Evolutionary conservation across 192 early-diverging fungal species (phyloP).

Genomic region (Haplosporangium gracile): DNA sequence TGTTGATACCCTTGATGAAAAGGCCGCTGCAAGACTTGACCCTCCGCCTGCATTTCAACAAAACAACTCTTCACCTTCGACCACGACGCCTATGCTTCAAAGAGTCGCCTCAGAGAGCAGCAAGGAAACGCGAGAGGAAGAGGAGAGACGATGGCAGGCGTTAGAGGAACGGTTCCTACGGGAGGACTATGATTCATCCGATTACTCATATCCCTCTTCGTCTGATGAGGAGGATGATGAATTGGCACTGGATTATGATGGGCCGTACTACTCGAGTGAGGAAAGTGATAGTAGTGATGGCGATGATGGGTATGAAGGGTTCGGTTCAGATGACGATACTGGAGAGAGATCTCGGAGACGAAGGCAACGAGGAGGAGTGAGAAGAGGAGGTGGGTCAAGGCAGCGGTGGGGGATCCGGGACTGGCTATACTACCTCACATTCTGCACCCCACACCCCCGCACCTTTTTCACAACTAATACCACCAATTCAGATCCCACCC

Average conservation of each 20-base stretch:
- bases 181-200: slow-evolving; percentile 47
- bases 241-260: neutral
- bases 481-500: neutral
- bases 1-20: neutral
- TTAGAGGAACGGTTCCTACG: slow-evolving; percentile 22
- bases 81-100: neutral
- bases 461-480: neutral
- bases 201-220: slow-evolving; percentile 30
- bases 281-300: neutral
- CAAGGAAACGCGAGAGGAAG: neutral
- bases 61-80: neutral
- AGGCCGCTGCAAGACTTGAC: neutral
- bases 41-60: neutral
- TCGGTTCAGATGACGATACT: neutral
- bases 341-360: neutral
- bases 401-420: neutral
- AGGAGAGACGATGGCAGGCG: neutral
- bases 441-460: neutral
- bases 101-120: neutral
- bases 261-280: neutral
- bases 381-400: neutral
- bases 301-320: neutral
- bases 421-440: neutral
- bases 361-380: neutral
- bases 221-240: slow-evolving; percentile 19